phyloP scores from a whole-genome alignment of 495 filamentous ascomycete species.

The Aspergillus conjunctus region DNA sequence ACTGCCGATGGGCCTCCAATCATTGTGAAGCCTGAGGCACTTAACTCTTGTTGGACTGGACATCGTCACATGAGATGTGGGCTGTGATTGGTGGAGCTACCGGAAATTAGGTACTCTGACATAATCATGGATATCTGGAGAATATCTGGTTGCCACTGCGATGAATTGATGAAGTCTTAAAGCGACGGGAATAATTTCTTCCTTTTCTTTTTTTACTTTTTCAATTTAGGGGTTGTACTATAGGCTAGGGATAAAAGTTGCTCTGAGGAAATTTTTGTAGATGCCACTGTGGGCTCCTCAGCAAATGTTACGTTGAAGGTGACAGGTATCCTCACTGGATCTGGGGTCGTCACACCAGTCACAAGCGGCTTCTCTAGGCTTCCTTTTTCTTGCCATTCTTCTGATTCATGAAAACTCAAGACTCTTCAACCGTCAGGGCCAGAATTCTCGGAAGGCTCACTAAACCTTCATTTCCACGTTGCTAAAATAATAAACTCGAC shows the following conservation, averaged over 20 bases:
- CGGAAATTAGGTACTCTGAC: no score
- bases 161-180: no score
- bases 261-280: no score
- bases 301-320: not conserved
- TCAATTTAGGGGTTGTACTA: not conserved
- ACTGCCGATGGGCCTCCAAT: not conserved
- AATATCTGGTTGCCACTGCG: no score
- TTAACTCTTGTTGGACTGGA: no score
- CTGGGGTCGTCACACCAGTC: slow-evolving; percentile 4
- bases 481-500: slow-evolving; percentile 1
- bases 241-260: no score
- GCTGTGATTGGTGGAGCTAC: no score
- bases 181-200: not conserved
- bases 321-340: not conserved
- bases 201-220: not conserved
- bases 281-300: no score
- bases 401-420: not conserved
- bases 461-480: slow-evolving; percentile 7
- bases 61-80: not conserved
- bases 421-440: not conserved
- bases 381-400: not conserved
- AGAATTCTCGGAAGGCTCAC: not conserved
- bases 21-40: no score
- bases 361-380: not conserved
- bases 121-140: no score